These are phyloP conservation scores for Stephania yunnanensis DNA, from an alignment of 164 flowering plant species.

Conservation along the genomic window DNA sequence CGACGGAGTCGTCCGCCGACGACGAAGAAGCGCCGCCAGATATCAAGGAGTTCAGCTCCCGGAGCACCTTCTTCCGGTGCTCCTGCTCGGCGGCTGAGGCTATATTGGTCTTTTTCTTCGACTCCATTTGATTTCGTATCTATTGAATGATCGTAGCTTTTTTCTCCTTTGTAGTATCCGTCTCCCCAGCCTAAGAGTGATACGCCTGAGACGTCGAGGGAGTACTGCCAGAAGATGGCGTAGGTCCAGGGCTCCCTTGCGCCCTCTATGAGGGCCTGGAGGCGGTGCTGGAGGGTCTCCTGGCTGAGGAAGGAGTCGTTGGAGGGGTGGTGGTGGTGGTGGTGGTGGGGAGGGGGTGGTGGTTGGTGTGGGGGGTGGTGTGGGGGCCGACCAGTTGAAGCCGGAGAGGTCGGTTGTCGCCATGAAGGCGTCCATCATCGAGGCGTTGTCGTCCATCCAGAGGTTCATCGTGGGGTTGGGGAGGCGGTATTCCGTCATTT, in stretches of 20 bases:
- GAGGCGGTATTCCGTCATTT: conserved; percentile 31
- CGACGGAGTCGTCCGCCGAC: conserved; percentile 43
- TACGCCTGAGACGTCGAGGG: conserved; percentile 41
- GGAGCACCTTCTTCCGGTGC: conserved; percentile 66
- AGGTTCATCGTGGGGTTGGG: conserved; percentile 50
- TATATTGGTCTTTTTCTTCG: conserved; percentile 17
- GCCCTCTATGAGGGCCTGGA: conserved; percentile 64
- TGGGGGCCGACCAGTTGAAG: conserved; percentile 6
- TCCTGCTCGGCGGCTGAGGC: conserved; percentile 54
- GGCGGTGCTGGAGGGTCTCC: conserved; percentile 78
- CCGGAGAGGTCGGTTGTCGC: conserved; percentile 24
- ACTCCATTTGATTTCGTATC: conserved; percentile 4
- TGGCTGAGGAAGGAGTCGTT: conserved; percentile 32
- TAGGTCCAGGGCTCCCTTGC: conserved; percentile 80
- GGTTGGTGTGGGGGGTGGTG: background rate
- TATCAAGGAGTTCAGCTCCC: conserved; percentile 72
- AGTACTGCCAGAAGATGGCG: conserved; percentile 91
- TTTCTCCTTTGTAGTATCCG: conserved; percentile 85
- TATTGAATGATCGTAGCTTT: conserved; percentile 12
- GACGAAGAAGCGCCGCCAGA: conserved; percentile 37
- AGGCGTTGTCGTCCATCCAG: conserved; percentile 67
- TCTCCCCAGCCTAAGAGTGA: conserved; percentile 77
- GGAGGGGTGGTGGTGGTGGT: background rate
- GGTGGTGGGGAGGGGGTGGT: conserved; percentile 2
- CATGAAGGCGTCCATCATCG: conserved; percentile 83